phyloP scores from a whole-genome alignment of 768 basidiomycete species.

The Lactifluus piperatus region DNA sequence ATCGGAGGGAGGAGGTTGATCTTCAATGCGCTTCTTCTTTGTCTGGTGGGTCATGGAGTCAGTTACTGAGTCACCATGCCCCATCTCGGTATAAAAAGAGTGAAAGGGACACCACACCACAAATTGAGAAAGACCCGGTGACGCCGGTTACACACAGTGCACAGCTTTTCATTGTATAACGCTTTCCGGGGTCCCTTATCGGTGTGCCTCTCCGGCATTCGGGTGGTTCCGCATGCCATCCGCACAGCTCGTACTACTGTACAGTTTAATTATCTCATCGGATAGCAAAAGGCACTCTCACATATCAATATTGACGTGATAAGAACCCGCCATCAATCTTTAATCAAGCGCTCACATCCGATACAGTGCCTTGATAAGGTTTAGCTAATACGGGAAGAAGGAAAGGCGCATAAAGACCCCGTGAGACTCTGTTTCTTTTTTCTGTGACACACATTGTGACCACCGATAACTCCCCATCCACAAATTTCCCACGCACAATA shows the following conservation, averaged over 20 bases:
- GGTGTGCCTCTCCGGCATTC: not conserved
- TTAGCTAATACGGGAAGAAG: not conserved
- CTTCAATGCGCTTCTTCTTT: slow-evolving; percentile 77
- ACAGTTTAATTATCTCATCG: not conserved
- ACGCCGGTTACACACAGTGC: not conserved
- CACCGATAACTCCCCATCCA: not conserved
- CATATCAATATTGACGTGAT: too few relatives aligned
- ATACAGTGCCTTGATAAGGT: not conserved
- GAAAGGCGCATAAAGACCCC: not conserved
- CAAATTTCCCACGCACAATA: not conserved
- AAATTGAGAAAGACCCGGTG: not conserved
- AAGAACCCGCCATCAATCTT: too few relatives aligned
- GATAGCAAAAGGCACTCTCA: too few relatives aligned
- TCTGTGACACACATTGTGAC: slow-evolving; percentile 11
- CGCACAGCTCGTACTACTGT: not conserved
- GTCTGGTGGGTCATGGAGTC: slow-evolving; percentile 41
- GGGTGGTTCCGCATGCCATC: not conserved
- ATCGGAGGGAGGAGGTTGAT: slow-evolving; percentile 39
- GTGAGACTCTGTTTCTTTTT: not conserved
- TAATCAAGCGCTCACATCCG: not conserved
- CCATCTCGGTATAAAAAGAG: slow-evolving; percentile 16
- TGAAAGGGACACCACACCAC: slow-evolving; percentile 2
- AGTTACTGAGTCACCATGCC: slow-evolving; percentile 11
- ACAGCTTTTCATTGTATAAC: not conserved
- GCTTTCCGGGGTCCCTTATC: slow-evolving; percentile 14